phyloP scores from a whole-genome alignment of 2,329 filamentous ascomycete genomes.

The Tolypocladium ophioglossoides region DNA sequence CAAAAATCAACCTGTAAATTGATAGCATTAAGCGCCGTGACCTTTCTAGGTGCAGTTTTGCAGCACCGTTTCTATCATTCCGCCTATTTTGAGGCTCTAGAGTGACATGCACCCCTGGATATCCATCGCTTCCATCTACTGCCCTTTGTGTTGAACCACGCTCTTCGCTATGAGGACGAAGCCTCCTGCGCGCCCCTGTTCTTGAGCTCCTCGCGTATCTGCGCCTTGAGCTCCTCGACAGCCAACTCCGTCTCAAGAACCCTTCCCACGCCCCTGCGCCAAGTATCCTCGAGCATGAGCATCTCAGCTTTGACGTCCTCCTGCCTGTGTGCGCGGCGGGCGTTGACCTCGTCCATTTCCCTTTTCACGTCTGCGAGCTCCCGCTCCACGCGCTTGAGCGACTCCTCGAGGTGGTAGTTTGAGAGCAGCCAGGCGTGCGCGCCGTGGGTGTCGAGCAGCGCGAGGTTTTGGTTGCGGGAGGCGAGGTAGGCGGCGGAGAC shows the following conservation, averaged over 20 bases:
- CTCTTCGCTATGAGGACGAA: background rate
- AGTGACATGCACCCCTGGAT: background rate
- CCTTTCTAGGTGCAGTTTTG: background rate
- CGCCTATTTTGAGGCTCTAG: background rate
- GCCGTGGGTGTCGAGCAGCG: constrained; percentile 69
- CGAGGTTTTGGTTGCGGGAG: constrained; percentile 45
- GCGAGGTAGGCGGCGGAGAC: constrained; percentile 40
- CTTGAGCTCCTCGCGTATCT: constrained; percentile 55
- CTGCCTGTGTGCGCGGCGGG: constrained; percentile 59
- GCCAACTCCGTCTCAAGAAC: constrained; percentile 84
- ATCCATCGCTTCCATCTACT: background rate
- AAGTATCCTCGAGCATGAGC: constrained; percentile 60
- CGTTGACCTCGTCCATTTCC: constrained; percentile 64
- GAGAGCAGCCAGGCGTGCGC: constrained; percentile 86
- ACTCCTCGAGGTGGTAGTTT: constrained; percentile 70
- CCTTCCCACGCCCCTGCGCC: constrained; percentile 67
- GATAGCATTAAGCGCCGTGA: background rate
- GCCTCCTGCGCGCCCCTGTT: constrained; percentile 7
- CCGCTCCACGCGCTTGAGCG: constrained; percentile 53
- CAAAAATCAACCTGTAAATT: background rate
- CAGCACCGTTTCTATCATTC: background rate
- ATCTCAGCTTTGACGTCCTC: constrained; percentile 64
- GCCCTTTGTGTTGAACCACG: background rate
- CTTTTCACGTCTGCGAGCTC: constrained; percentile 60
- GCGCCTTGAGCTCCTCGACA: constrained; percentile 57